Conservation (phyloP, 441 rosid genomes). For the Adansonia grandidieri region DNA sequence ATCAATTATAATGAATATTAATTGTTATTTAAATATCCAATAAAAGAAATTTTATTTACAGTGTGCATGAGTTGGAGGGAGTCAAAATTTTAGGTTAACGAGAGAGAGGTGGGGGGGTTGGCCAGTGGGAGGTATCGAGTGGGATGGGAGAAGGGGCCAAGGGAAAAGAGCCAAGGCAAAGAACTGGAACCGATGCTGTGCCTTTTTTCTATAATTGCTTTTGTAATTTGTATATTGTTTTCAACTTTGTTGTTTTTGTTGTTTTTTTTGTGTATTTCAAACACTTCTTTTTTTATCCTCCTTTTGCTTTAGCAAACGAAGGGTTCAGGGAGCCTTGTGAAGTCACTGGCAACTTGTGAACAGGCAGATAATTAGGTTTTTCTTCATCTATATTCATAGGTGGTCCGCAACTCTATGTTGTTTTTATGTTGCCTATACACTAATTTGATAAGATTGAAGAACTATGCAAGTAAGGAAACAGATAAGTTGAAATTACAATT, state of each 20-base stretch:
- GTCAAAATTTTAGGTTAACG: not conserved
- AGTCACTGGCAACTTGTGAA: slow-evolving; percentile 18
- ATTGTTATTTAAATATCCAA: not conserved
- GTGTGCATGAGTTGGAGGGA: slow-evolving; percentile 8
- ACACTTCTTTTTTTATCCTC: slow-evolving; percentile 26
- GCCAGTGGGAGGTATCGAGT: slow-evolving; percentile 54
- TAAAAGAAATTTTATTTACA: not conserved
- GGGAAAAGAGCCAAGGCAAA: slow-evolving; percentile 51
- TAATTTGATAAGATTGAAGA: too few relatives aligned
- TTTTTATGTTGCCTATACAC: not conserved
- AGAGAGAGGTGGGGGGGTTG: slow-evolving; percentile 32
- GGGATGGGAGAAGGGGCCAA: slow-evolving; percentile 64
- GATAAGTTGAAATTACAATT: too few relatives aligned
- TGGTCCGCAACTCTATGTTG: slow-evolving; percentile 17
- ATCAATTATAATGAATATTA: not conserved
- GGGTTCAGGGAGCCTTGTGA: slow-evolving; percentile 37
- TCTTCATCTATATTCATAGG: not conserved
- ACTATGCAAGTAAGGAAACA: too few relatives aligned
- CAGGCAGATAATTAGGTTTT: not conserved
- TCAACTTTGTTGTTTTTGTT: slow-evolving; percentile 58
- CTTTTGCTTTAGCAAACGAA: slow-evolving; percentile 16
- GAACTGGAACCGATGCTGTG: slow-evolving; percentile 61
- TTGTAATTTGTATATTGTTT: slow-evolving; percentile 34
- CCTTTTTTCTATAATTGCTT: slow-evolving; percentile 23
- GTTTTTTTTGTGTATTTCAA: slow-evolving; percentile 45